Base-by-base conservation (phyloP, 2,329 filamentous ascomycete genomes). In the Aspergillus novofumigatus region DNA sequence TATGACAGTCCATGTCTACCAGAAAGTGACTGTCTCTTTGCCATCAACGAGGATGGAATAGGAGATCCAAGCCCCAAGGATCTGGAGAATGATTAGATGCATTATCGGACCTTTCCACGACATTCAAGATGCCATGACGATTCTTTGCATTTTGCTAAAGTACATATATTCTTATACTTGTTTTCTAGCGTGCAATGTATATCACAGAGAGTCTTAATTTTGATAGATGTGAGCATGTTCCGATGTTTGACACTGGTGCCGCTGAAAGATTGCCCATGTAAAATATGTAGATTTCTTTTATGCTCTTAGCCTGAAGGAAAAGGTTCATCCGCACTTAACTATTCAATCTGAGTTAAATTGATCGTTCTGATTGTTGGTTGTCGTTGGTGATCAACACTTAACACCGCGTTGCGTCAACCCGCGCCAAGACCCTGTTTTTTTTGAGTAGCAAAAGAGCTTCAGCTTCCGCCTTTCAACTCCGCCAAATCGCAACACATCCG, bases 1-100 rank as follows among this genome's bases (percentile, higher is more conserved):
- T 99, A 99, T 72, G 95, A 99, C 77, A 97, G 92, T 67, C 94
- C 94, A 1, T 99, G 94, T 75, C 79, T 99, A 62, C 94, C 94
- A 0, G 94, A 99, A 78, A 95, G 91, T 67, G 95, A 99, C 74
- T 96, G 91, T 71, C 77, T 97, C 66, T 99, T 99, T 77, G 93
- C 94, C 49, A 99, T 99, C 72, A 91, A 91, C 56, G 95, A 97
- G 75, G 92, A 97, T 72, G 94, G 94, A 47, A 99, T 99, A 69
- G 91, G 91, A 28, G 94, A 99, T 72, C 94, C 94, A 48, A 90
- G 88, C 58, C 93, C 94, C 49, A 99, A 99, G 80, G 94, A 99
- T 69, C 76, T 93, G 72, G 93, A 97, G 71, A 96, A 95, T 77
- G 89, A 91, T 56, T 84, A 75, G 67, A 50, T 35, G 44, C 21